These are phyloP conservation scores for Eutypa lata DNA, from an alignment of 2,329 filamentous ascomycete species.

Conservation along the genomic window DNA sequence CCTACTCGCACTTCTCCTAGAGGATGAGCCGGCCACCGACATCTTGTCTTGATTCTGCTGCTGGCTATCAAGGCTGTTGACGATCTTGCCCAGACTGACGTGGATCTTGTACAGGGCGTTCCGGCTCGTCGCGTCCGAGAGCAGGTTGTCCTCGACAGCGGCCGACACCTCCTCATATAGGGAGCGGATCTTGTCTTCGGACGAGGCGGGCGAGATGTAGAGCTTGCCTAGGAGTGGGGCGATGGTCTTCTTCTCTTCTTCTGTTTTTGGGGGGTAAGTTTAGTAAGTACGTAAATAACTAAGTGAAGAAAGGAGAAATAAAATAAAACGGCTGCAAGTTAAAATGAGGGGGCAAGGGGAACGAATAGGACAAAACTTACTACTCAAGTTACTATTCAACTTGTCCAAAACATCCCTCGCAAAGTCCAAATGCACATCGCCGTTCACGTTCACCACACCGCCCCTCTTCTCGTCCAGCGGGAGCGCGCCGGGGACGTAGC, in stretches of 20 bases:
- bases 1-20: conserved; percentile 15
- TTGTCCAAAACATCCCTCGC: conserved; percentile 75
- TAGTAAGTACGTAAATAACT: conserved; percentile 23
- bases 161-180: conserved; percentile 56
- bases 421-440: conserved; percentile 77
- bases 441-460: no score
- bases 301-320: not conserved
- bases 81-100: conserved; percentile 64
- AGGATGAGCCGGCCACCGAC: conserved; percentile 2
- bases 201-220: conserved; percentile 67
- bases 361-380: conserved; percentile 52
- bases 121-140: conserved; percentile 58
- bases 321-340: not conserved
- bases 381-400: conserved; percentile 62
- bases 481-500: conserved; percentile 49
- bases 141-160: conserved; percentile 60
- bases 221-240: conserved; percentile 79
- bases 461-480: conserved; percentile 58
- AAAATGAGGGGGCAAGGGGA: not conserved
- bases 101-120: conserved; percentile 69
- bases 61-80: conserved; percentile 53
- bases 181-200: conserved; percentile 54
- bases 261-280: conserved; percentile 43
- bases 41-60: conserved; percentile 24
- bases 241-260: conserved; percentile 83